A percentile compares a stretch with the other conserved stretches of the same genome.
These are phyloP conservation scores for Boletellus ananiceps DNA, from an alignment of 768 basidiomycete genomes.

Conservation along the genomic window DNA sequence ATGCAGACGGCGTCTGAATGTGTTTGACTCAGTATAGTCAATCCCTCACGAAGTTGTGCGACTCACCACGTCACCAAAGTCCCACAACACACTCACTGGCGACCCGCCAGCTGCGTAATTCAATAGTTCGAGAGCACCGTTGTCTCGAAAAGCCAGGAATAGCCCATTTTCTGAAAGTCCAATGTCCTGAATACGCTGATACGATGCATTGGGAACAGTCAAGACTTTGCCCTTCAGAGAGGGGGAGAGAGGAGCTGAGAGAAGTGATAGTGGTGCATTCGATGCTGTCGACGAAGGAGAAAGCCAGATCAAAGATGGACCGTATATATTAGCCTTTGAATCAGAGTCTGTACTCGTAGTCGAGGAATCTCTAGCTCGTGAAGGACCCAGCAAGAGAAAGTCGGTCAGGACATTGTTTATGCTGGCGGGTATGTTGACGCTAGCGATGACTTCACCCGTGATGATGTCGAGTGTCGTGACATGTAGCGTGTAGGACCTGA, in stretches of 20 bases:
- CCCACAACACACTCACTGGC: slow-evolving; percentile 43
- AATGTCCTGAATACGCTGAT: slow-evolving; percentile 55
- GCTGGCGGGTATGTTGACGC: slow-evolving; percentile 50
- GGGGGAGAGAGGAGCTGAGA: slow-evolving; percentile 44
- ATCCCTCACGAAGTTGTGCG: neutral
- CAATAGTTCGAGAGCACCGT: slow-evolving; percentile 56
- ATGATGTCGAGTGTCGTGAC: slow-evolving; percentile 54
- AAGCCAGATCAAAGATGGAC: slow-evolving; percentile 34
- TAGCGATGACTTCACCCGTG: slow-evolving; percentile 49
- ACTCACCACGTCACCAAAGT: slow-evolving; percentile 53
- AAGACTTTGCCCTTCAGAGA: slow-evolving; percentile 46
- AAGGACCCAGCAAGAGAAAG: slow-evolving; percentile 33
- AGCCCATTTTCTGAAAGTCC: slow-evolving; percentile 53
- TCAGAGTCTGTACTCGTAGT: neutral
- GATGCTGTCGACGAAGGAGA: slow-evolving; percentile 17
- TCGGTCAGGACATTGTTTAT: slow-evolving; percentile 35
- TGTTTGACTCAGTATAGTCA: neutral
- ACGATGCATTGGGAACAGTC: slow-evolving; percentile 40
- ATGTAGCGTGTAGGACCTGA: slow-evolving; percentile 58
- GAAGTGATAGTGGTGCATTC: slow-evolving; percentile 13
- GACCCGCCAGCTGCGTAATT: slow-evolving; percentile 38
- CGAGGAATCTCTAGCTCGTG: slow-evolving; percentile 3
- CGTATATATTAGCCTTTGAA: neutral
- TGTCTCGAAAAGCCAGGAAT: slow-evolving; percentile 53
- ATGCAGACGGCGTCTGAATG: slow-evolving; percentile 38